Base-by-base conservation (phyloP, 805 yeast genomes). In the Candida boidinii region DNA sequence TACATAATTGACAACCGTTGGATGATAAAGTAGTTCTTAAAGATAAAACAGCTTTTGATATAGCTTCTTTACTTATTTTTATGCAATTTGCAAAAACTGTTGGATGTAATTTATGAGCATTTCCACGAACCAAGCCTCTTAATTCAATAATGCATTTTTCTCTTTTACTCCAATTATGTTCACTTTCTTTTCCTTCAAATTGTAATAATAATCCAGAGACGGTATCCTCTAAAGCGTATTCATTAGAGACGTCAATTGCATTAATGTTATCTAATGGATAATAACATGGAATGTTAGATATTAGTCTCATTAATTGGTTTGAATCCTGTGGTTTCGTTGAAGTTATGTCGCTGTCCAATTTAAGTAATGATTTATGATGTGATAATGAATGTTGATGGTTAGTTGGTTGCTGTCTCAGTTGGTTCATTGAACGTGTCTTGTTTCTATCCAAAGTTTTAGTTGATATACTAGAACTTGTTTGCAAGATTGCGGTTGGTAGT, bases 21-120 rank as follows among this genome's bases (percentile, higher is more conserved):
- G 73, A 60, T 1, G 88, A 76, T 15, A 92, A 62, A 0, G 96
- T 82, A 0, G 98, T 92, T 48, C 98, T 65, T 36, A 92, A 61
- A 0, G 97, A 87, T 7, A 66, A 45, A 1, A 76, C 65, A 0
- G 85, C 74, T 43, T 83, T 85, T 33, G 67, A 56, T 3, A 88
- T 67, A 9, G 80, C 77, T 13, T 77, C 87, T 2, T 66, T 52
- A 26, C 81, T 48, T 1, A 51, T 44, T 20, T 63, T 61, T 12
- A 68, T 23, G 23, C 61, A 42, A 37, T 52, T 29, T 0, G 48
- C 33, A 1, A 66, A 38, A 11, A 34, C 48, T 0, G 56, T 57
- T 4, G 66, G 56, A 38, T 51, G 58, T 1, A 63, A 60, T 1
- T 32, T 29, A 1, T 60, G 48, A 5, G 49, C 58, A 45, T 76